Base-by-base conservation (phyloP, 2,329 filamentous ascomycete species). In the Beauveria bassiana region DNA sequence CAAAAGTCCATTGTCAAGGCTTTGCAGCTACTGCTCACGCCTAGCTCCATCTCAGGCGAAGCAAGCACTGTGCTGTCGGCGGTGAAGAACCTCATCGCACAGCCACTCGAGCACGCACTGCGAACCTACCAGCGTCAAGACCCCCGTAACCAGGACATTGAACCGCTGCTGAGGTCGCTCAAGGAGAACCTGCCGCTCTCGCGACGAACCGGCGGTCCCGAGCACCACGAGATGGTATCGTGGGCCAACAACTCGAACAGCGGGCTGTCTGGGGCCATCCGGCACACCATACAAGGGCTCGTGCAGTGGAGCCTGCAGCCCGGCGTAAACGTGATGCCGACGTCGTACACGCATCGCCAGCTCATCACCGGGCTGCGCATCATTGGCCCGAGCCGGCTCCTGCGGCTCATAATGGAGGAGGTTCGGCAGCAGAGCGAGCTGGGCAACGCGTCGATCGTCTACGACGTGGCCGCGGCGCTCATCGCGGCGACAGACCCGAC, bases 311-410 rank as follows among this genome's bases (percentile, higher is more conserved):
- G 81, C 38, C 73, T 85, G 45, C 80, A 86, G 56, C 80, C 83
- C 0, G 75, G 75, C 5, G 72, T 81, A 42, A 84, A 81, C 62
- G 75, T 76, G 38, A 82, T 82, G 75, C 83, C 84, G 1, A 79
- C 88, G 0, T 79, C 81, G 12, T 93, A 93, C 70, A 90, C 87
- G 0, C 88, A 92, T 69, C 84, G 87, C 5, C 86, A 89, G 65
- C 75, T 91, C 3, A 79, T 90, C 9, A 79, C 81, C 0, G 84
- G 81, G 0, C 72, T 84, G 42, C 81, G 82, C 61, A 76, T 89
- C 38, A 74, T 89, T 1, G 88, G 88, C 0, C 82, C 87, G 0
- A 82, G 78, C 62, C 77, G 80, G 5, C 74, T 90, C 0, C 73
- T 93, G 0, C 72, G 79, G 2, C 74, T 85, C 6, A 82, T 93